Evolutionary conservation across 1,139 yeast genomes (phyloP), one percentile per base, ranked within the genome.

Genomic region (Pichia sp.): DNA sequence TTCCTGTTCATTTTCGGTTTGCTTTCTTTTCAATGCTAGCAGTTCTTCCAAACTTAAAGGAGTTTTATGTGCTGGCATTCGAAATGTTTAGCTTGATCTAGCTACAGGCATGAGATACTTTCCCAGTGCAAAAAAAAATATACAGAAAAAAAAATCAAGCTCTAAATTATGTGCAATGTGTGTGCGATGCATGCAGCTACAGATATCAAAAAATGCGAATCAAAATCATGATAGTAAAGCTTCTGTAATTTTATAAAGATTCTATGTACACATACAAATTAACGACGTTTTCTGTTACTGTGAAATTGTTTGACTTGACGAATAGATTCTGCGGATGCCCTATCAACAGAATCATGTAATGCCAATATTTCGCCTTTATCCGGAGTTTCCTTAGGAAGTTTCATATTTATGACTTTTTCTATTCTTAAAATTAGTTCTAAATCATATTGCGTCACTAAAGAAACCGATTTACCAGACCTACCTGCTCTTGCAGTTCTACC

Each of bases 401-500:
- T 86, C 71, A 79, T 83, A 39, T 83, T 86, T 58, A 90, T 78
- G 4, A 86, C 95, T 46, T 83, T 85, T 66, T 92, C 99, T 49
- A 92, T 90, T 61, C 96, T 76, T 57, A 89, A 72, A 62, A 86
- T 86, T 61, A 89, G 71, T 66, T 89, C 97, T 55, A 92, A 74
- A 66, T 92, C 98, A 64, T 92, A 94, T 66, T 92, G 99, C 1
- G 97, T 89, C 31, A 92, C 95, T 50, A 92, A 73, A 5, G 97
- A 86, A 36, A 92, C 76, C 3, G 97, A 88, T 65, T 86, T 87
- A 46, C 99, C 99, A 0, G 95, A 80, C 56, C 95, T 77, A 7
- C 99, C 98, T 0, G 98, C 98, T 67, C 98, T 83, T 1, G 98
- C 98, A 31, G 98, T 92, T 73, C 98, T 83, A 34, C 98, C 98